Base-by-base conservation (phyloP, 2,329 filamentous ascomycete genomes). In the Decorospora gaudefroyi region DNA sequence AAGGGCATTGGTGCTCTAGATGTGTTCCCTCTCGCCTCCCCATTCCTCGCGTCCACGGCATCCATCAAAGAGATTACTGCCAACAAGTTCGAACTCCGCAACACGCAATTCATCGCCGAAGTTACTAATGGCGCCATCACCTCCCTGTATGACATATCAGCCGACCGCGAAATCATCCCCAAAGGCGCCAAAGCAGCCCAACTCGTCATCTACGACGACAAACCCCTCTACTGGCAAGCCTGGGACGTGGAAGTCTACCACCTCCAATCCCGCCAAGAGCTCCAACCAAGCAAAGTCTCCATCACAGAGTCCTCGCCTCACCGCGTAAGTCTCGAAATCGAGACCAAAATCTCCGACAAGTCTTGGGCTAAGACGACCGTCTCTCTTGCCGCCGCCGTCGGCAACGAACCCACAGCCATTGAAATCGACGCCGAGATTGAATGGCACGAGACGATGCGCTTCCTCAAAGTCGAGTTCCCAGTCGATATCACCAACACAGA, bases 221-320 rank as follows among this genome's bases (percentile, higher is more conserved):
- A 97, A 73, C 91, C 91, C 15, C 80, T 96, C 16, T 96, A 95
- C 75, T 97, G 90, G 91, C 89, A 96, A 72, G 91, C 90, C 2
- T 96, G 92, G 91, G 92, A 99, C 69, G 92, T 97, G 4, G 93
- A 99, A 71, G 91, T 97, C 18, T 99, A 86, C 74, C 93, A 99
- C 62, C 81, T 97, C 17, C 84, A 95, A 42, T 93, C 90, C 2
- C 84, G 90, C 43, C 82, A 87, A 66, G 87, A 92, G 67, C 78
- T 99, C 10, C 67, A 79, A 4, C 81, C 84, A 12, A 79, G 81
- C 51, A 78, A 83, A 55, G 90, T 88, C 9, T 79, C 77, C 51
- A 85, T 97, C 43, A 75, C 82, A 25, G 88, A 93, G 62, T 74
- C 80, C 42, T 85, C 85, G 47, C 76, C 85, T 1, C 85, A 95